A percentile compares a stretch with the other conserved stretches of the same genome.
These are phyloP conservation scores for Lepidium sativum DNA, from an alignment of 345 rosid genomes.

Conservation along the genomic window DNA sequence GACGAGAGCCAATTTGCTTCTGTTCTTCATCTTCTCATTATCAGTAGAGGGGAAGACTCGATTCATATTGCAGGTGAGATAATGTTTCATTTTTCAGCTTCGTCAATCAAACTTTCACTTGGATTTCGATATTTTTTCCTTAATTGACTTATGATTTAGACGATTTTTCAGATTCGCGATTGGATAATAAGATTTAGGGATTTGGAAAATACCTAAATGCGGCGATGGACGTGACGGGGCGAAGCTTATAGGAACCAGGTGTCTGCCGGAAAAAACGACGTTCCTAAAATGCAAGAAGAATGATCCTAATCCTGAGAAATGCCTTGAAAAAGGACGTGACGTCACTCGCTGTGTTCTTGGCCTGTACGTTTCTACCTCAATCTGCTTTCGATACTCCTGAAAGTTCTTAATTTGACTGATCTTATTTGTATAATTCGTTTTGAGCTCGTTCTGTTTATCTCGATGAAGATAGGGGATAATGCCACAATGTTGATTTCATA, in stretches of 20 bases:
- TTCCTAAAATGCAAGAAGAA: slow-evolving; percentile 85
- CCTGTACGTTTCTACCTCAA: slow-evolving; percentile 34
- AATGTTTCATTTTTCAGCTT: too few relatives aligned
- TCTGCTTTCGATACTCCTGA: not conserved
- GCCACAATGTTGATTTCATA: not conserved
- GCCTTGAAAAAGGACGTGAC: slow-evolving; percentile 78
- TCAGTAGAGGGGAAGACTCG: too few relatives aligned
- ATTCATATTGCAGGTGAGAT: not conserved
- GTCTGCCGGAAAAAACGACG: slow-evolving; percentile 55
- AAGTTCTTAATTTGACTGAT: not conserved
- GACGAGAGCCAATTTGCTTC: not conserved
- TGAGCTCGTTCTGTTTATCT: not conserved
- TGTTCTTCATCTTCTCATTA: not conserved
- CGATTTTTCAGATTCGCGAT: not conserved
- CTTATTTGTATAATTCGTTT: not conserved
- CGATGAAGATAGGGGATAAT: not conserved
- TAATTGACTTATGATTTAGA: not conserved
- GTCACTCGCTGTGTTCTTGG: slow-evolving; percentile 62
- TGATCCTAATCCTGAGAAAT: slow-evolving; percentile 87
- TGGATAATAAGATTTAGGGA: not conserved
- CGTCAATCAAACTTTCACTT: not conserved
- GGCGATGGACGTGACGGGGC: slow-evolving; percentile 59
- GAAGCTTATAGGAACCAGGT: slow-evolving; percentile 59
- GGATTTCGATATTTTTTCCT: not conserved
- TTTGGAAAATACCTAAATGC: slow-evolving; percentile 11